Conservation (phyloP, 1,139 yeast species). For the Kurtzmaniella natalensis region DNA sequence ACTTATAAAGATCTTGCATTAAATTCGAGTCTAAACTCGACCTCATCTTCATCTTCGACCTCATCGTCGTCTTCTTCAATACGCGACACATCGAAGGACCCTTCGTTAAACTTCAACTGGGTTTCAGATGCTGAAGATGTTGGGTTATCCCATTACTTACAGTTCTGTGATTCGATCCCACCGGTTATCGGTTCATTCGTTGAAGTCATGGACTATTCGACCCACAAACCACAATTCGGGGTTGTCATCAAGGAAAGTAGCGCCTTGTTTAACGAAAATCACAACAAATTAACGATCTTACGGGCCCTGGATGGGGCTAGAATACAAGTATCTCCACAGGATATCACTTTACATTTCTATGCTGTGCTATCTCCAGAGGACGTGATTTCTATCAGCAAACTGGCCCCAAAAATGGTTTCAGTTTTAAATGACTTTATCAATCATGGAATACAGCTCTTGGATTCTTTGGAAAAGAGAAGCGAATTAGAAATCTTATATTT, state of each 20-base stretch:
- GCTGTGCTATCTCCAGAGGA: slow-evolving; percentile 21
- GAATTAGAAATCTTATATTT: slow-evolving; percentile 21
- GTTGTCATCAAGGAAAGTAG: slow-evolving; percentile 27
- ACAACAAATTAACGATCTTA: slow-evolving; percentile 29
- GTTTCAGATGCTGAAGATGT: no score
- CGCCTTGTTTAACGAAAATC: slow-evolving; percentile 30
- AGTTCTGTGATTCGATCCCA: slow-evolving; percentile 7
- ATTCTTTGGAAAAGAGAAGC: slow-evolving; percentile 7
- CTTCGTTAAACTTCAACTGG: no score
- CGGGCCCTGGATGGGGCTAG: slow-evolving; percentile 26
- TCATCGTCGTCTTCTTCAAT: no score
- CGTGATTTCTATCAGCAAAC: slow-evolving; percentile 10
- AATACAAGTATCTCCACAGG: slow-evolving; percentile 20
- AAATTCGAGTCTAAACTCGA: no score
- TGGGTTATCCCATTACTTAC: neutral
- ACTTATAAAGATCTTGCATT: no score
- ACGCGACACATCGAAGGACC: no score
- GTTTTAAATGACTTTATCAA: slow-evolving; percentile 18
- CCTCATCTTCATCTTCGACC: no score
- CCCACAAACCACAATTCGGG: slow-evolving; percentile 18
- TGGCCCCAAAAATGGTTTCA: slow-evolving; percentile 13
- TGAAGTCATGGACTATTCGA: slow-evolving; percentile 19
- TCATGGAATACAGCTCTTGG: slow-evolving; percentile 10
- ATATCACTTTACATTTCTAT: slow-evolving; percentile 25
- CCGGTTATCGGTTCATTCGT: slow-evolving; percentile 19